Evolutionary conservation across 805 yeast species (phyloP).

Genomic region (Starmerella bombicola): DNA sequence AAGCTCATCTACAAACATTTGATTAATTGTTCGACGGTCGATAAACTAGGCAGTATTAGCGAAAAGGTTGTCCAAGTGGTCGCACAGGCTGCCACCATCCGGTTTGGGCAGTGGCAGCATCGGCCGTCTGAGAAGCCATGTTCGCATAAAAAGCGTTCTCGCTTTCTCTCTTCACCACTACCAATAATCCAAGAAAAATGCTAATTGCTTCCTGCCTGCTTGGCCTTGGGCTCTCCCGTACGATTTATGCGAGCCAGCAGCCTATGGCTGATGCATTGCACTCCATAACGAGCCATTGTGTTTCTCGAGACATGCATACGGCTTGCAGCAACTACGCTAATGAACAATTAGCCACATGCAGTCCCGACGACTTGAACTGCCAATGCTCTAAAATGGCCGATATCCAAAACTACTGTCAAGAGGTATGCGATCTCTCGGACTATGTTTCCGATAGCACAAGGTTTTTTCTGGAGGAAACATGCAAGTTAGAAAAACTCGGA

Average conservation of each 20-base stretch:
- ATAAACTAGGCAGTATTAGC: too few species aligned
- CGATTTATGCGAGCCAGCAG: not conserved
- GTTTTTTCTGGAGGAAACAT: not conserved
- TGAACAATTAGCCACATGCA: conserved; percentile 7
- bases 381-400: not conserved
- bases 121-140: too few species aligned
- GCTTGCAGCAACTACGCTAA: conserved; percentile 18
- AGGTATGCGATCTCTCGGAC: conserved; percentile 1
- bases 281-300: conserved; percentile 10
- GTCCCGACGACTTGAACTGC: conserved; percentile 7
- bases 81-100: too few species aligned
- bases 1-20: too few species aligned
- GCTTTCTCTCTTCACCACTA: too few species aligned
- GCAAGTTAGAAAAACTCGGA: not conserved
- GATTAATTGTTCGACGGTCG: too few species aligned
- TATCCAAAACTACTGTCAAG: conserved; percentile 5
- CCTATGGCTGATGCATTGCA: conserved; percentile 8
- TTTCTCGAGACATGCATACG: not conserved
- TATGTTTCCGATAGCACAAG: conserved; percentile 1
- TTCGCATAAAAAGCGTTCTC: too few species aligned
- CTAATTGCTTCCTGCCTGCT: too few species aligned
- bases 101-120: too few species aligned
- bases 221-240: too few species aligned
- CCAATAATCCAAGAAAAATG: too few species aligned
- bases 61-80: too few species aligned